These are phyloP conservation scores for Globisporangium radiosum DNA, from an alignment of 352 stramenopile genomes.

Conservation along the genomic window DNA sequence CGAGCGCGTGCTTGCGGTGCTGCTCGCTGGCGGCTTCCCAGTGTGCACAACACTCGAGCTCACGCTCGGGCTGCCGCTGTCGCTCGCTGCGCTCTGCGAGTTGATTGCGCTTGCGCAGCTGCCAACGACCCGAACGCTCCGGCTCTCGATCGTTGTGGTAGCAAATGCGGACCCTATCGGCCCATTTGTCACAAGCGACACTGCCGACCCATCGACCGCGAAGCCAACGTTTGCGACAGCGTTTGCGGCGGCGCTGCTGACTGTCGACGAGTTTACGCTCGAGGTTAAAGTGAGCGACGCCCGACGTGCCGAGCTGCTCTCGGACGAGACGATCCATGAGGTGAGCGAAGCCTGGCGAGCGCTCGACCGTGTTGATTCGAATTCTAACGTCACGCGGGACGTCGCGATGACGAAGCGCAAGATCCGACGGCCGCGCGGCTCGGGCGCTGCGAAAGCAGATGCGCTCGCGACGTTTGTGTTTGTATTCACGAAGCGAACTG, in stretches of 20 bases:
- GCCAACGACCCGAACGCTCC: slow-evolving; percentile 16
- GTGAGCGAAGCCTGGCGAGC: slow-evolving; percentile 17
- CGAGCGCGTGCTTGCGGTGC: slow-evolving; percentile 19
- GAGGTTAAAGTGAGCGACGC: slow-evolving; percentile 12
- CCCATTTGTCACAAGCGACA: not conserved
- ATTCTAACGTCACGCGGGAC: slow-evolving; percentile 9
- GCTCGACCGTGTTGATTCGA: slow-evolving; percentile 5
- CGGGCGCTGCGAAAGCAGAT: not conserved
- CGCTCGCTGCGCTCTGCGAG: slow-evolving; percentile 12
- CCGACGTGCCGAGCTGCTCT: slow-evolving; percentile 7
- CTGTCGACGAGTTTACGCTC: slow-evolving; percentile 12
- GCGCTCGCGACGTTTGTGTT: slow-evolving; percentile 25
- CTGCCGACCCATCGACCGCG: not conserved
- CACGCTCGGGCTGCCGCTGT: slow-evolving; percentile 15
- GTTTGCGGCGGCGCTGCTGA: slow-evolving; percentile 5
- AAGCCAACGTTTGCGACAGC: slow-evolving; percentile 7
- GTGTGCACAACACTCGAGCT: slow-evolving; percentile 43
- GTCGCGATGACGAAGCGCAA: slow-evolving; percentile 32
- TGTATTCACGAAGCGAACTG: slow-evolving; percentile 18
- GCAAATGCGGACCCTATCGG: not conserved
- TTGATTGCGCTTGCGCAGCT: slow-evolving; percentile 16
- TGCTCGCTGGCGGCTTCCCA: slow-evolving; percentile 34
- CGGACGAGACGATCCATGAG: slow-evolving; percentile 13
- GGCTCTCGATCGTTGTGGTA: slow-evolving; percentile 16
- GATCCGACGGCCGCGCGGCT: slow-evolving; percentile 12